A percentile compares a stretch with the other conserved stretches of the same genome.
These are phyloP conservation scores for Phialophora macrospora DNA, from an alignment of 2,329 filamentous ascomycete genomes.

Conservation along the genomic window DNA sequence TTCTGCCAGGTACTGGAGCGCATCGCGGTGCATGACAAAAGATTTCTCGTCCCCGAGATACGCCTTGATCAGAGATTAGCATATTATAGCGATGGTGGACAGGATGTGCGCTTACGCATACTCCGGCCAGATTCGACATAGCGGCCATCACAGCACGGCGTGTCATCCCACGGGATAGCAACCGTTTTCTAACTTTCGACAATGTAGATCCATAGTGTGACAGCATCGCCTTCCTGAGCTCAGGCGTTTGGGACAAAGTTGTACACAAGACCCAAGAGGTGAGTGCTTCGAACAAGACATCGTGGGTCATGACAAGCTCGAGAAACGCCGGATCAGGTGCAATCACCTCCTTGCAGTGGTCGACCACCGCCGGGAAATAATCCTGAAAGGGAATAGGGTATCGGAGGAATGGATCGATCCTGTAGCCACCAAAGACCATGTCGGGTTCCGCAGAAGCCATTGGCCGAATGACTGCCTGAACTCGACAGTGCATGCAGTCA, in stretches of 20 bases:
- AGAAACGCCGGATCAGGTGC: conserved; percentile 19
- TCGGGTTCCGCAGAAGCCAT: conserved; percentile 4
- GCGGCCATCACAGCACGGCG: conserved; percentile 24
- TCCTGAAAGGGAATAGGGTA: conserved; percentile 25
- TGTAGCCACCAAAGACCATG: conserved; percentile 24
- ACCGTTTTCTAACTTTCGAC: conserved; percentile 13
- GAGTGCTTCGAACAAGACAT: conserved; percentile 30
- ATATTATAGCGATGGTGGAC: not conserved
- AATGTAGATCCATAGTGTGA: conserved; percentile 27
- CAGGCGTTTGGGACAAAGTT: conserved; percentile 15
- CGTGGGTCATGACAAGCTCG: conserved; percentile 22
- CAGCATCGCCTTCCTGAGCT: conserved; percentile 23
- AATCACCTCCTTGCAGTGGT: conserved; percentile 25
- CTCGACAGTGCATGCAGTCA: conserved; percentile 7
- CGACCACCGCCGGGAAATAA: conserved; percentile 27
- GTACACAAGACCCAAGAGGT: conserved; percentile 26
- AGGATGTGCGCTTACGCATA: conserved; percentile 20
- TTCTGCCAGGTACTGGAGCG: conserved; percentile 3
- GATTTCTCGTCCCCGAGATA: conserved; percentile 12
- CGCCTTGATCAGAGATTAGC: conserved; percentile 3
- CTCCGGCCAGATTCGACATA: conserved; percentile 26
- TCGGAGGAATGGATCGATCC: conserved; percentile 24
- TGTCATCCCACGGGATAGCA: conserved; percentile 7
- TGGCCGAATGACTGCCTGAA: conserved; percentile 3
- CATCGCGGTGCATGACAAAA: conserved; percentile 12